phyloP scores from a whole-genome alignment of 352 stramenopile species.

The Globisporangium nodosum region DNA sequence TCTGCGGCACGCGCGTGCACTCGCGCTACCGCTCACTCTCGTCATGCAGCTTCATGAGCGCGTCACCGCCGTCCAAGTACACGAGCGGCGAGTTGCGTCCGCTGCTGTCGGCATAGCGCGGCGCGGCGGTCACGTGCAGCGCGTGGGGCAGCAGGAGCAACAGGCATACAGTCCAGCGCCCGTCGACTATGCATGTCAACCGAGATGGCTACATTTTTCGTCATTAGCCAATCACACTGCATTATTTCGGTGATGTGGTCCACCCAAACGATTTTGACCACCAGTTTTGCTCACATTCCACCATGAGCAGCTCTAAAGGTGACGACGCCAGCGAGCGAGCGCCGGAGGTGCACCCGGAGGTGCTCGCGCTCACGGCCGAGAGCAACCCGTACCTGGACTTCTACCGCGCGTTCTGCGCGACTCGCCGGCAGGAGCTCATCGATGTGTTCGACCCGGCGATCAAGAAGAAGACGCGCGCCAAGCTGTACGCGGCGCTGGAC shows the following conservation, averaged over 20 bases:
- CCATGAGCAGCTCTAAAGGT: not conserved
- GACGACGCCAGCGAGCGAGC: constrained; percentile 3
- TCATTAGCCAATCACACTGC: not conserved
- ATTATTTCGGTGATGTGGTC: not conserved
- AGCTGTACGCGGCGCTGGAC: constrained; percentile 71
- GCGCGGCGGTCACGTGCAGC: not conserved
- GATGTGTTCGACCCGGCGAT: constrained; percentile 69
- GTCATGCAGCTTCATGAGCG: constrained; percentile 66
- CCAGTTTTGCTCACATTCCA: not conserved
- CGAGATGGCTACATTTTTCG: constrained; percentile 1
- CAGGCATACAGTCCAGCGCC: too few species aligned
- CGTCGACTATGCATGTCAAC: not conserved
- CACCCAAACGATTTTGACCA: too few species aligned
- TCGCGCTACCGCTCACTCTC: constrained; percentile 71
- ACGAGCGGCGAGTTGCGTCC: constrained; percentile 37
- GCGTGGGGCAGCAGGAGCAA: not conserved
- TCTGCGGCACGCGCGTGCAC: constrained; percentile 75
- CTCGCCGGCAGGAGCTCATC: constrained; percentile 49
- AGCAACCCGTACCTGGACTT: constrained; percentile 85
- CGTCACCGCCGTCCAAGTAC: constrained; percentile 58
- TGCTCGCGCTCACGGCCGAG: constrained; percentile 42
- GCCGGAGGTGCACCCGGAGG: constrained; percentile 15
- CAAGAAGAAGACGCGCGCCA: constrained; percentile 53
- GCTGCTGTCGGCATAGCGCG: constrained; percentile 25
- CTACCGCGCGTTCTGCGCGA: constrained; percentile 60